Evolutionary conservation across 2,329 filamentous ascomycete genomes (phyloP).

Genomic region (Fusarium torreyae): DNA sequence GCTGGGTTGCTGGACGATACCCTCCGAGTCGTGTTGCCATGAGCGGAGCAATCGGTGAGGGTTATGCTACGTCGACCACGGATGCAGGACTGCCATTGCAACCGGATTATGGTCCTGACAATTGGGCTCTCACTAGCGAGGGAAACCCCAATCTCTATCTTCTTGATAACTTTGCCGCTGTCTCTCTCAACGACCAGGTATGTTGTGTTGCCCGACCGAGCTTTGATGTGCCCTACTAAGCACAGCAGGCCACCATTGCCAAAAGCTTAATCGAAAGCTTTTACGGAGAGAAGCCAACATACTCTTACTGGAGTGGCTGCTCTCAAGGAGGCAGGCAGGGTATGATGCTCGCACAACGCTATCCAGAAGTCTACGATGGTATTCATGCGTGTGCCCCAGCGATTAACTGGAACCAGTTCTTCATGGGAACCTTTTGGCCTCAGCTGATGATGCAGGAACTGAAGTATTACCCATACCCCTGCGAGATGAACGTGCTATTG

Average conservation of each 20-base stretch:
- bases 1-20: not conserved
- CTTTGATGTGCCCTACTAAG: not conserved
- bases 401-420: not conserved
- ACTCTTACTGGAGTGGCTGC: conserved; percentile 7
- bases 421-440: not conserved
- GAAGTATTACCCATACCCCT: conserved; percentile 5
- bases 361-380: not conserved
- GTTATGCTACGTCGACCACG: not conserved
- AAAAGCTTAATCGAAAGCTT: not conserved
- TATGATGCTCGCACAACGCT: not conserved
- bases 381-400: not conserved
- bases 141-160: not conserved
- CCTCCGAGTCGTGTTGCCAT: not conserved
- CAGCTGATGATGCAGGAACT: conserved; percentile 1
- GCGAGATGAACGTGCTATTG: not conserved
- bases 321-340: conserved; percentile 5
- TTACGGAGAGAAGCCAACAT: not conserved
- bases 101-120: not conserved
- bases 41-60: not conserved
- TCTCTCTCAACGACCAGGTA: not conserved
- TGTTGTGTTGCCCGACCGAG: not conserved
- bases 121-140: not conserved
- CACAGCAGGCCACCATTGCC: not conserved
- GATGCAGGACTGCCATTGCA: not conserved
- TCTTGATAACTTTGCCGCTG: not conserved